Conservation (phyloP, 352 stramenopile species). For the Vaucheria bursata region DNA sequence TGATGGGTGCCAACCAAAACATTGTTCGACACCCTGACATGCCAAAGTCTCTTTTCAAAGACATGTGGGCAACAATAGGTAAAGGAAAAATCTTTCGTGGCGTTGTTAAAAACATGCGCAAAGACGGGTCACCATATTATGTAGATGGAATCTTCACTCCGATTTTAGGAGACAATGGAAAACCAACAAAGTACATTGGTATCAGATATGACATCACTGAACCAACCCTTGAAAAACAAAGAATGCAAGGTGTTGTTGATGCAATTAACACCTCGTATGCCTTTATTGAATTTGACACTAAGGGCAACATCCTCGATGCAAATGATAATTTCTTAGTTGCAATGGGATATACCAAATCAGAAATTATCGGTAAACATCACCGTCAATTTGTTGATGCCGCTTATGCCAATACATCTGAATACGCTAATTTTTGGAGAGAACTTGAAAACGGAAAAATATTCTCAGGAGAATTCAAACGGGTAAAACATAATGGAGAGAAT, state of each 20-base stretch:
- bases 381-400: not conserved
- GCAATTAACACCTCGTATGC: not conserved
- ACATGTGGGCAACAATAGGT: not conserved
- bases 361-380: not conserved
- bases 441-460: not conserved
- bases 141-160: not conserved
- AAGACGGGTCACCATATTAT: not conserved
- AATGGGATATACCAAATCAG: not conserved
- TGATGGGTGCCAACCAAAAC: not conserved
- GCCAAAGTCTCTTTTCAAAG: not conserved
- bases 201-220: not conserved
- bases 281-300: not conserved
- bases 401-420: not conserved
- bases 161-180: not conserved
- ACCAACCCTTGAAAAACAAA: not conserved
- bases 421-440: not conserved
- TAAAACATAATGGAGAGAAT: not conserved
- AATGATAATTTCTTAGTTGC: not conserved
- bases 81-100: not conserved
- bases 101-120: not conserved
- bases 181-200: not conserved
- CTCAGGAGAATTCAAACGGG: not conserved
- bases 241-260: not conserved
- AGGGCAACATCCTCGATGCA: not conserved
- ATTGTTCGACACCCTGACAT: not conserved